Evolutionary conservation across 805 yeast species (phyloP).

Genomic region (Metschnikowia arizonensis): DNA sequence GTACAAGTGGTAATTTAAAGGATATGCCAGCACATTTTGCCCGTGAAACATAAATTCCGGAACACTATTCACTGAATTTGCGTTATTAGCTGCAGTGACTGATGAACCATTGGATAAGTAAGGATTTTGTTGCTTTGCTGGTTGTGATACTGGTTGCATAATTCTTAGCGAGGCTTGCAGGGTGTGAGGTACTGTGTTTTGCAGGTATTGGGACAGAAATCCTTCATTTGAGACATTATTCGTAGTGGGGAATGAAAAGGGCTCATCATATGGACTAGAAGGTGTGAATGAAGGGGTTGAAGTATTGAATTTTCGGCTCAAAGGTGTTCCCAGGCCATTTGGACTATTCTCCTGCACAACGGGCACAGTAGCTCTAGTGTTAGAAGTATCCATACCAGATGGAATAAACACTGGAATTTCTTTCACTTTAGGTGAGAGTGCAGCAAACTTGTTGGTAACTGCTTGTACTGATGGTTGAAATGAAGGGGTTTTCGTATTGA

Average conservation of each 20-base stretch:
- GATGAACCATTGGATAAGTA: conserved; percentile 18
- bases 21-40: conserved; percentile 30
- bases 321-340: conserved; percentile 6
- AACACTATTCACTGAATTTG: conserved; percentile 7
- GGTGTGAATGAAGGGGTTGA: conserved; percentile 42
- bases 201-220: conserved; percentile 8
- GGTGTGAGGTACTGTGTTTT: conserved; percentile 14
- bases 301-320: conserved; percentile 30
- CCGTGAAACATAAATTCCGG: conserved; percentile 16
- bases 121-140: conserved; percentile 21
- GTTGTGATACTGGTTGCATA: conserved; percentile 14
- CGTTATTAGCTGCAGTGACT: conserved; percentile 9
- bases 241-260: conserved; percentile 5
- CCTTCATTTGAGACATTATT: conserved; percentile 8
- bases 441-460: conserved; percentile 37
- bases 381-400: conserved; percentile 21
- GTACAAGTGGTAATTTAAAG: conserved; percentile 78
- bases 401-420: conserved; percentile 51
- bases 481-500: conserved; percentile 41
- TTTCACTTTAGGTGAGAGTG: conserved; percentile 46
- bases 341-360: conserved; percentile 12
- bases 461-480: conserved; percentile 38
- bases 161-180: conserved; percentile 8
- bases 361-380: conserved; percentile 6
- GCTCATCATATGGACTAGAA: conserved; percentile 15